Conservation (phyloP, 2,329 filamentous ascomycete genomes). For the Sporothrix mexicana region DNA sequence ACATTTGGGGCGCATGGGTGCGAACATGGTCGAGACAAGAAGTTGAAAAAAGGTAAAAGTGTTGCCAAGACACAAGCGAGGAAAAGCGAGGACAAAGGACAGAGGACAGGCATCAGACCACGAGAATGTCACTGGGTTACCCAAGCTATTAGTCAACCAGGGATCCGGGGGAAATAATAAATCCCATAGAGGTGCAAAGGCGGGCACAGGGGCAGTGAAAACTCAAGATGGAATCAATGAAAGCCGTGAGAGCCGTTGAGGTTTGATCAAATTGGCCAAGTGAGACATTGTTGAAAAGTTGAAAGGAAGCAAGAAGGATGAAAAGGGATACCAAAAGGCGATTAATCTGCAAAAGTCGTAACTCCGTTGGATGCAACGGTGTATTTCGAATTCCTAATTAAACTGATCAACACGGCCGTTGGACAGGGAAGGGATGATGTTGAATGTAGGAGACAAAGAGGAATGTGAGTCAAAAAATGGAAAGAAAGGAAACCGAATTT, state of each 20-base stretch:
- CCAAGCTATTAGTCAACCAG: too few species aligned
- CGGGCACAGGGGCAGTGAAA: not conserved
- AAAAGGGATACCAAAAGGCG: not conserved
- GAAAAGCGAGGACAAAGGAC: too few species aligned
- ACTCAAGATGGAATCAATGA: not conserved
- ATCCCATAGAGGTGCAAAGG: not conserved
- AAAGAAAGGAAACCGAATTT: not conserved
- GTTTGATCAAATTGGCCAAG: not conserved
- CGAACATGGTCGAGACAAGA: too few species aligned
- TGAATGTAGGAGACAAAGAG: not conserved
- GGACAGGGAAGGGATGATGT: not conserved
- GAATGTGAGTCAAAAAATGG: not conserved
- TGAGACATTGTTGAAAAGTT: slow-evolving; percentile 2
- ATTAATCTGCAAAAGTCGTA: not conserved
- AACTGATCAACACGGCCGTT: not conserved
- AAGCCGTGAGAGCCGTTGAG: not conserved
- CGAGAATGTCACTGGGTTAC: too few species aligned
- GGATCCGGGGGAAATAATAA: too few species aligned
- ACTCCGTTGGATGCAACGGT: not conserved
- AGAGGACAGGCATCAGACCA: too few species aligned
- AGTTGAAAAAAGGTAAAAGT: too few species aligned
- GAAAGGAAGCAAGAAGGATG: not conserved
- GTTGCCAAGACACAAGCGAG: too few species aligned
- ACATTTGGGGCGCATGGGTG: not conserved
- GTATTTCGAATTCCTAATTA: too few species aligned